Conservation (phyloP, 73 alveolate genomes). For the Paraurostyla sp. region DNA sequence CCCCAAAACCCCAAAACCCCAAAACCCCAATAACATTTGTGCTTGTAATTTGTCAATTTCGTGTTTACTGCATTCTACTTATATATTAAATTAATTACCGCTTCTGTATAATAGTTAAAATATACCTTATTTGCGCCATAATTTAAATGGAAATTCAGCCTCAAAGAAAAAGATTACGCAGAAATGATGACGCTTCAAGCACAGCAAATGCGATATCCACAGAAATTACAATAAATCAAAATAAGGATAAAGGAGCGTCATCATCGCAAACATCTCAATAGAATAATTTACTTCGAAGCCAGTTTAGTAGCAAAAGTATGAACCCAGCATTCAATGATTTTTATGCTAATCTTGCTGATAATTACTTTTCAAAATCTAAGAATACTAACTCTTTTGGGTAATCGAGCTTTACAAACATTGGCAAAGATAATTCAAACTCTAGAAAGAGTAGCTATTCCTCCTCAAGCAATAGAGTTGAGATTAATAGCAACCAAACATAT, state of each 20-base stretch:
- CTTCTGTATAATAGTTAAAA: neutral
- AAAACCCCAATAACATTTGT: too few relatives aligned
- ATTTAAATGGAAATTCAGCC: neutral
- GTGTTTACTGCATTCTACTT: too few relatives aligned
- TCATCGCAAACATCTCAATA: neutral
- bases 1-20: too few relatives aligned
- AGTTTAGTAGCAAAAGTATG: neutral
- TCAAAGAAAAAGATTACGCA: conserved; percentile 1
- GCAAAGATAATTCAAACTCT: neutral
- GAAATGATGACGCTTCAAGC: neutral
- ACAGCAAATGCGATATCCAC: neutral
- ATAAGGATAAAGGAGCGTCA: neutral
- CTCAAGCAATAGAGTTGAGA: too few relatives aligned
- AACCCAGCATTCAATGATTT: neutral
- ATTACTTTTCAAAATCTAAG: neutral
- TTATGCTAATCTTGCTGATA: neutral
- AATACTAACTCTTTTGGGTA: neutral
- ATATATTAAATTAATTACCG: neutral
- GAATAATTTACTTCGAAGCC: neutral
- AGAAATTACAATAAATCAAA: neutral
- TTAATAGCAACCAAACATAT: neutral
- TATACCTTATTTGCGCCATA: neutral
- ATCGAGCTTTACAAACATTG: neutral
- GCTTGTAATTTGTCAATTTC: too few relatives aligned
- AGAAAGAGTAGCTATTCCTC: neutral